These are phyloP conservation scores for Chlorokybus atmophyticus DNA, from an alignment of 139 green algal genomes.

Conservation along the genomic window DNA sequence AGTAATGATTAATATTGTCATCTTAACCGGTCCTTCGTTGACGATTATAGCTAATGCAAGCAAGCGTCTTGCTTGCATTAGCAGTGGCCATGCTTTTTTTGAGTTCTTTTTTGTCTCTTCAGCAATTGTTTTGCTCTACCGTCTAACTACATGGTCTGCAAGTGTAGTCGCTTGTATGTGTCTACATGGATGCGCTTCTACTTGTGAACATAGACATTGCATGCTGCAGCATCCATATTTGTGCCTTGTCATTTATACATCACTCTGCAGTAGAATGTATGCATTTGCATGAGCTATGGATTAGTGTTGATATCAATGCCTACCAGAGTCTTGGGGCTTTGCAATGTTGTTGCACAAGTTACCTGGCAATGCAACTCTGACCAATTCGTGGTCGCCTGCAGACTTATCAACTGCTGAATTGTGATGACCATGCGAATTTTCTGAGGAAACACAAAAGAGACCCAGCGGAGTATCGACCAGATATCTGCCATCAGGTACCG, in stretches of 20 bases:
- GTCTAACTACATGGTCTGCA: too few relatives aligned
- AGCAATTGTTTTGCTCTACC: too few relatives aligned
- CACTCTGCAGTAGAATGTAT: neutral
- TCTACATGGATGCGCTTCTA: too few relatives aligned
- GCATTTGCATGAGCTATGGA: neutral
- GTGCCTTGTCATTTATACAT: neutral
- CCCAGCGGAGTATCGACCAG: slow-evolving; percentile 70
- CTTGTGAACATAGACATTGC: too few relatives aligned
- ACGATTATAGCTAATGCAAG: too few relatives aligned
- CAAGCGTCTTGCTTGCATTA: too few relatives aligned
- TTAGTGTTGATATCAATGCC: neutral
- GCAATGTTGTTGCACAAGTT: too few relatives aligned
- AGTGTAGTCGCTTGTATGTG: too few relatives aligned
- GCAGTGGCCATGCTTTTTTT: too few relatives aligned
- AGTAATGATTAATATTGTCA: neutral
- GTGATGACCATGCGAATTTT: slow-evolving; percentile 87
- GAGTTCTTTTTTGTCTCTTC: too few relatives aligned
- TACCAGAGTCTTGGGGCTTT: slow-evolving; percentile 18
- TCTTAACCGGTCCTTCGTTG: neutral
- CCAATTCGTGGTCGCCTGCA: too few relatives aligned
- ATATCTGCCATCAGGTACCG: slow-evolving; percentile 84
- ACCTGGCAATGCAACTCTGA: too few relatives aligned
- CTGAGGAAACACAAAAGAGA: slow-evolving; percentile 72
- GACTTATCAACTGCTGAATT: slow-evolving; percentile 80
- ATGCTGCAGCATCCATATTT: neutral